These are phyloP conservation scores for Dactylis glomerata DNA, from an alignment of 176 grass and related monocot species.

Conservation along the genomic window DNA sequence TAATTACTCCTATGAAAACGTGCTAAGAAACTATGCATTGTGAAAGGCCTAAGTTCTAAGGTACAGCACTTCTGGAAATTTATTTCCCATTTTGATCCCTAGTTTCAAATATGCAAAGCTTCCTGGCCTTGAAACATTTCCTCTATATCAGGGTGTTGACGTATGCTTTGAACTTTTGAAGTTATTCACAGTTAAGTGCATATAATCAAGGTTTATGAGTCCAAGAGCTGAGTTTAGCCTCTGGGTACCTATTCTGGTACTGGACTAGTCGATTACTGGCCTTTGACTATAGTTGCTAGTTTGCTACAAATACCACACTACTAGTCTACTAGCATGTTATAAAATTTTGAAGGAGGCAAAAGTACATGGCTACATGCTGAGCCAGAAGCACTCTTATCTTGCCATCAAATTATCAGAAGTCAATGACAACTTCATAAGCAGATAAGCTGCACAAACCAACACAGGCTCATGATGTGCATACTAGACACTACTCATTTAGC, in stretches of 20 bases:
- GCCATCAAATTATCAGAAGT: not conserved
- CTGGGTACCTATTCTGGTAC: not conserved
- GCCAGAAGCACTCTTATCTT: not conserved
- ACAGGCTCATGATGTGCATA: not conserved
- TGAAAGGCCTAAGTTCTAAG: no score
- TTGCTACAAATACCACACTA: not conserved
- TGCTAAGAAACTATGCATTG: no score
- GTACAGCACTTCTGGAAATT: not conserved
- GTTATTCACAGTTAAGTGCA: not conserved
- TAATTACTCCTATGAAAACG: no score
- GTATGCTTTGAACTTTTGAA: not conserved
- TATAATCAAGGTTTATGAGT: not conserved
- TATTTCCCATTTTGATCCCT: not conserved
- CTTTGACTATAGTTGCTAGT: not conserved
- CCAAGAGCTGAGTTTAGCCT: not conserved
- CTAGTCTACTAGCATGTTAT: not conserved
- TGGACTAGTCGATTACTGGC: not conserved
- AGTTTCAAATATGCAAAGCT: not conserved
- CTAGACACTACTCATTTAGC: not conserved
- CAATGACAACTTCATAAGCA: not conserved
- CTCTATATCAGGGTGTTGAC: slow-evolving; percentile 11
- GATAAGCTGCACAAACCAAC: not conserved
- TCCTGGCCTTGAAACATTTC: slow-evolving; percentile 2
- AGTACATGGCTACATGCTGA: slow-evolving; percentile 2
- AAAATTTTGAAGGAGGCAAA: slow-evolving; percentile 5